These are phyloP conservation scores for Entomophthora muscae DNA, from an alignment of 371 early-diverging fungal species.

Conservation along the genomic window DNA sequence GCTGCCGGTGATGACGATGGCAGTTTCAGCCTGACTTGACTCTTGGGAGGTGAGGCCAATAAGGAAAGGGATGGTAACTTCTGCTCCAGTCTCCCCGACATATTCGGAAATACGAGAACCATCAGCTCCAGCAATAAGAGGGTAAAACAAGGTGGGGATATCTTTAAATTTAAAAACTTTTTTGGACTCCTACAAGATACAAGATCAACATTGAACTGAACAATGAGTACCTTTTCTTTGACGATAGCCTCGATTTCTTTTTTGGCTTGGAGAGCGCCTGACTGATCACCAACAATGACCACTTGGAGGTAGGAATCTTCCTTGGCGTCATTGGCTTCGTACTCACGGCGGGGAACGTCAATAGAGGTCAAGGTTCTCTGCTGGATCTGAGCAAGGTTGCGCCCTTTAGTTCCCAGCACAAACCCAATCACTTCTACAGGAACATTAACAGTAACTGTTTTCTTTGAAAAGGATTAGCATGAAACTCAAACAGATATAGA, in stretches of 20 bases:
- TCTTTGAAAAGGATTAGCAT: conserved; percentile 8
- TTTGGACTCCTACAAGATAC: conserved; percentile 25
- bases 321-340: conserved; percentile 16
- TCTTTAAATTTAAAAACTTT: conserved; percentile 30
- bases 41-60: conserved; percentile 21
- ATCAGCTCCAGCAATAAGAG: conserved; percentile 64
- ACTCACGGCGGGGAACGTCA: conserved; percentile 29
- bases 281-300: conserved; percentile 66
- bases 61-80: conserved; percentile 62
- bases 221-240: conserved; percentile 37
- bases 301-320: conserved; percentile 37
- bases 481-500: conserved; percentile 11
- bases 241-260: conserved; percentile 71
- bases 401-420: conserved; percentile 72
- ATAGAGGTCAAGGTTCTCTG: conserved; percentile 55
- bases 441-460: conserved; percentile 34
- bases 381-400: conserved; percentile 55
- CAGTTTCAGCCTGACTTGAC: conserved; percentile 23
- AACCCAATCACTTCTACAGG: conserved; percentile 66
- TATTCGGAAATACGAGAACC: conserved; percentile 31
- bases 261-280: conserved; percentile 68
- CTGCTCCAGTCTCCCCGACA: conserved; percentile 40
- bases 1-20: conserved; percentile 24
- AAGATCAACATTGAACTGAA: background rate
- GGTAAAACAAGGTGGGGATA: conserved; percentile 44